Base-by-base conservation (phyloP, 2,329 filamentous ascomycete genomes). In the Fusarium illudens region DNA sequence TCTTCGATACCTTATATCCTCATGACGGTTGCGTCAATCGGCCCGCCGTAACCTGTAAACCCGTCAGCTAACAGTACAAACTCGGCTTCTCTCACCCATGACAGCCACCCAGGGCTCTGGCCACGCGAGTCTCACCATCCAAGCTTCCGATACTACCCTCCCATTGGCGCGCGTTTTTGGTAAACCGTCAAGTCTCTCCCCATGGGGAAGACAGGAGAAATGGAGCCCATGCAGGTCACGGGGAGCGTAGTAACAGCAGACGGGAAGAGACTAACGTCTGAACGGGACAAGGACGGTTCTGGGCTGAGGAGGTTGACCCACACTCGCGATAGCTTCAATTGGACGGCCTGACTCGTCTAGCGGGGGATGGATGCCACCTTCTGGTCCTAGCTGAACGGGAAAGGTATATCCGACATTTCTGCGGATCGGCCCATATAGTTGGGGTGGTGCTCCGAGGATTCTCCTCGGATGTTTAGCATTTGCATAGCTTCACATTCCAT, bases 381-480 rank as follows among this genome's bases (percentile, higher is more conserved):
- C 19, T 32, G 39, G 22, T 46, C 39, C n/a, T 12, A 17, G 39
- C 39, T 15, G 6, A n/a, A 11, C 15, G 10, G 39, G 25, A 17
- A 5, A 27, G 22, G 51, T 60, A 70, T 56, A 46, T 72, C 71
- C 71, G 71, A 73, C 0, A 55, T 71, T 73, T 72, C 64, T 62
- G 71, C 71, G 71, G 52, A 48, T 17, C 25, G 17, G 19, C 17
- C 12, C 46, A 64, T 56, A 50, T 53, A 29, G 27, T 8, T 17
- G 20, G 44, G 8, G 7, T 7, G 30, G 10, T 60, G 34, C 62
- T 70, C 69, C 69, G 70, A 72, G 17, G 20, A 71, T 72, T 72
- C 67, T 72, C 70, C 70, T 72, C 42, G 49, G 60, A 54, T 10
- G 20, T 36, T 58, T 25, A 27, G 22, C 13, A 7, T 44, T 25